Conservation (phyloP, 352 stramenopile species). For the Nothophytophthora sp. region DNA sequence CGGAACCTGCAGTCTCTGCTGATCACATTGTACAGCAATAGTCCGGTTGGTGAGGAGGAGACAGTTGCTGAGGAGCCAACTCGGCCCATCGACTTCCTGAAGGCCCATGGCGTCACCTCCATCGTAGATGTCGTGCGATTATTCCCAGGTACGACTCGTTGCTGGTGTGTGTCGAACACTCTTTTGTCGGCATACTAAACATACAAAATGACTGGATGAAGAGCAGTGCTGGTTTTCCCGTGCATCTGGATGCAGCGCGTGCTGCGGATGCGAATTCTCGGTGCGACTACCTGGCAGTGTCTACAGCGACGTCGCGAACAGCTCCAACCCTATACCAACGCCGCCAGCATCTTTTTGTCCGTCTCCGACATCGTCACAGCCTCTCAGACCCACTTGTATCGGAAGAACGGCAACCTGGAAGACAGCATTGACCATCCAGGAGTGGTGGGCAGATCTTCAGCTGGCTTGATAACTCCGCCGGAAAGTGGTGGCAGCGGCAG, state of each 20-base stretch:
- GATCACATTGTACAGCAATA: conserved; percentile 22
- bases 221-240: conserved; percentile 60
- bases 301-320: conserved; percentile 38
- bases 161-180: background rate
- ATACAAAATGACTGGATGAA: background rate
- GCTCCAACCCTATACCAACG: conserved; percentile 21
- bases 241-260: conserved; percentile 60
- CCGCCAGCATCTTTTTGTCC: conserved; percentile 24
- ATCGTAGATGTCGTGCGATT: conserved; percentile 42
- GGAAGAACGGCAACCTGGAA: conserved; percentile 13
- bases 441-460: background rate
- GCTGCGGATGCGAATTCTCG: conserved; percentile 47
- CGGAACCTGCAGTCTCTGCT: conserved; percentile 21
- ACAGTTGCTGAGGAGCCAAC: background rate
- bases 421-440: background rate
- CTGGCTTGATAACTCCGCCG: conserved; percentile 1
- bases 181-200: background rate
- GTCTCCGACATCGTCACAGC: conserved; percentile 42
- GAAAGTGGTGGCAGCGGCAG: conserved; percentile 11
- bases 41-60: background rate
- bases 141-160: conserved; percentile 73
- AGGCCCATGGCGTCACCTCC: conserved; percentile 27
- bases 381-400: conserved; percentile 16
- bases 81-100: conserved; percentile 14
- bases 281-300: conserved; percentile 44